phyloP scores from a whole-genome alignment of 352 stramenopile genomes.

The Globisporangium cylindrosporum region DNA sequence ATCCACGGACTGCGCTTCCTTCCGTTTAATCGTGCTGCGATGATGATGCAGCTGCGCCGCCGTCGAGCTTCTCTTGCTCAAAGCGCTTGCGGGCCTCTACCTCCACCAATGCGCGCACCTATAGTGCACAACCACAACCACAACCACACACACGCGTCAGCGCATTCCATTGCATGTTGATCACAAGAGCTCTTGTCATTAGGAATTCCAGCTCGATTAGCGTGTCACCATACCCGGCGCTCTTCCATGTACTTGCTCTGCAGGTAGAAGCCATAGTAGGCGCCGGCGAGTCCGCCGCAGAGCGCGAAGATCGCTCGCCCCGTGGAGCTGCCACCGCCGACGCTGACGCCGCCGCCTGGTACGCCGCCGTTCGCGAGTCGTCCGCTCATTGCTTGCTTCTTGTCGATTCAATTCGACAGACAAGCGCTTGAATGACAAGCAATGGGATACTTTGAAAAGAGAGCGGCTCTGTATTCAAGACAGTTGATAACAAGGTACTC shows the following conservation, averaged over 20 bases:
- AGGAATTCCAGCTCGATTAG: not conserved
- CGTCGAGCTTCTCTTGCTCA: slow-evolving; percentile 35
- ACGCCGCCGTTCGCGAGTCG: slow-evolving; percentile 3
- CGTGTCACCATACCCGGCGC: slow-evolving; percentile 36
- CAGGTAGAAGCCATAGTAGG: slow-evolving; percentile 81
- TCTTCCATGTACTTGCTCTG: slow-evolving; percentile 86
- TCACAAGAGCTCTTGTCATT: not conserved
- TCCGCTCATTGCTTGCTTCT: slow-evolving; percentile 13
- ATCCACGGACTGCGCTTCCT: not conserved
- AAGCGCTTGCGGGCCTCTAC: slow-evolving; percentile 59
- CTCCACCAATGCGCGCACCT: slow-evolving; percentile 64
- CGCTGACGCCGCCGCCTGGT: slow-evolving; percentile 46
- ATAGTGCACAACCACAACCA: not conserved
- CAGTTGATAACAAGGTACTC: not conserved
- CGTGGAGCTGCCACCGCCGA: slow-evolving; percentile 67
- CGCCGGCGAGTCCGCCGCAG: slow-evolving; percentile 60
- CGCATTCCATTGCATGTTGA: not conserved
- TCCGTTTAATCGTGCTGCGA: slow-evolving; percentile 14
- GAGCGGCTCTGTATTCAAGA: not conserved
- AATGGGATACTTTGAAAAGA: not conserved
- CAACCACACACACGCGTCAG: not conserved
- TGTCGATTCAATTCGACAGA: not conserved
- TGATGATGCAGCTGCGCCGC: not conserved
- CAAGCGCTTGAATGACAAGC: not conserved
- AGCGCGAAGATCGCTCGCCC: slow-evolving; percentile 66